A percentile compares a stretch with the other conserved stretches of the same genome.
Conservation (phyloP, 2,329 filamentous ascomycete genomes). For the Orbilia oligospora region DNA sequence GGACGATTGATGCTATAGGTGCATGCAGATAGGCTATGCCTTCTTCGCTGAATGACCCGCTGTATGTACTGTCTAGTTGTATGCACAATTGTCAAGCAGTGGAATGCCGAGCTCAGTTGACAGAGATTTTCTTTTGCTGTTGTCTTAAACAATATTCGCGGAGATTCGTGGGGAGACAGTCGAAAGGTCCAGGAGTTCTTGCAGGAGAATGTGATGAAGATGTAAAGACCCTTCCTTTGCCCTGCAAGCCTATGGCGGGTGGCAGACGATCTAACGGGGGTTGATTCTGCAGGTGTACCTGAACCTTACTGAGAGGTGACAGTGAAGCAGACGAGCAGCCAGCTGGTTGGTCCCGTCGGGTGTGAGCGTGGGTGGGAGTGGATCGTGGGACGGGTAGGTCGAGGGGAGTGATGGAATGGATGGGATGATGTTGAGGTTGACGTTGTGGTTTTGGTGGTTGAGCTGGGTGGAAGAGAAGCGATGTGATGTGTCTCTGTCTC, state of each 20-base stretch:
- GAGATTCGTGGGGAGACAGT: conserved; percentile 49
- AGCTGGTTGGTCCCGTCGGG: conserved; percentile 50
- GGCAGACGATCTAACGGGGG: conserved; percentile 45
- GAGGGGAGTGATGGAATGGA: conserved; percentile 27
- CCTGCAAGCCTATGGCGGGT: conserved; percentile 28
- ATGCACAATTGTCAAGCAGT: conserved; percentile 46
- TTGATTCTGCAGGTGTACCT: conserved; percentile 57
- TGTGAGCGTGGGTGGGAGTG: conserved; percentile 20
- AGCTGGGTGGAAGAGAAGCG: conserved; percentile 53
- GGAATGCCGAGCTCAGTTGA: conserved; percentile 59
- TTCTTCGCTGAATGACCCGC: conserved; percentile 42
- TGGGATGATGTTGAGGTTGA: conserved; percentile 58
- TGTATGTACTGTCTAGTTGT: conserved; percentile 18
- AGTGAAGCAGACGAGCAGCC: conserved; percentile 56
- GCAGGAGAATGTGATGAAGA: conserved; percentile 28
- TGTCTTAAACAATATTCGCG: conserved; percentile 33
- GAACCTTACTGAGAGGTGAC: conserved; percentile 45
- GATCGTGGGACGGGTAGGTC: conserved; percentile 6
- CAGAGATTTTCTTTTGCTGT: conserved; percentile 45
- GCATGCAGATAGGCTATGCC: conserved; percentile 58
- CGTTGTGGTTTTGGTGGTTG: conserved; percentile 43
- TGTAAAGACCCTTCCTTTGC: conserved; percentile 38
- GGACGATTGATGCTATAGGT: conserved; percentile 54
- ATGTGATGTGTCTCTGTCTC: conserved; percentile 56
- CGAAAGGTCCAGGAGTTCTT: conserved; percentile 31